Conservation (phyloP, 139 green algal species). For the Asterochloris erici region DNA sequence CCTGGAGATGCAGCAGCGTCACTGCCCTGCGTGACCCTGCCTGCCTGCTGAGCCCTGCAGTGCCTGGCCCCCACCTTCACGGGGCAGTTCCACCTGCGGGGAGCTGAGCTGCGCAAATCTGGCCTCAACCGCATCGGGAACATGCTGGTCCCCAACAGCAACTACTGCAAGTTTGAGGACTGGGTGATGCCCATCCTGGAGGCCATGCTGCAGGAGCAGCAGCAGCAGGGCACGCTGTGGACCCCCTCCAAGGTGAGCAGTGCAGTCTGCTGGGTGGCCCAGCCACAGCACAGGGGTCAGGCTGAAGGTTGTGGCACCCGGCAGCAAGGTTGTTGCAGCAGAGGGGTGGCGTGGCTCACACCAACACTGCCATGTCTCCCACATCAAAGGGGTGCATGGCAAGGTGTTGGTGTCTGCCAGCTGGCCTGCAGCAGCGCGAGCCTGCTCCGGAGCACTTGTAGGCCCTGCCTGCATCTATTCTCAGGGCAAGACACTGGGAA, state of each 20-base stretch:
- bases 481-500: too few relatives aligned
- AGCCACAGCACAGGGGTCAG: too few relatives aligned
- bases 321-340: not conserved
- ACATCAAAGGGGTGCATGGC: too few relatives aligned
- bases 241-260: constrained; percentile 81
- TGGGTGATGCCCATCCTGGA: constrained; percentile 98
- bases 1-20: too few relatives aligned
- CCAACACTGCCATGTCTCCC: too few relatives aligned
- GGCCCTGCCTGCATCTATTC: too few relatives aligned
- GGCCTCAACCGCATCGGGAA: constrained; percentile 98
- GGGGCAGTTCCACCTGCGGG: constrained; percentile 87
- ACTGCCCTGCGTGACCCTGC: too few relatives aligned
- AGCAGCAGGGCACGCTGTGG: constrained; percentile 77
- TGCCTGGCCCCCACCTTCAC: constrained; percentile 91
- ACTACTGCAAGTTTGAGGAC: constrained; percentile 99
- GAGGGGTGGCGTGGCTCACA: not conserved
- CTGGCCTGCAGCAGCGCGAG: not conserved
- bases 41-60: constrained; percentile 24
- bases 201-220: constrained; percentile 87
- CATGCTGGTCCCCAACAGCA: constrained; percentile 98
- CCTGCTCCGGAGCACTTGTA: not conserved
- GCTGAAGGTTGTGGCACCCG: not conserved
- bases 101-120: constrained; percentile 73
- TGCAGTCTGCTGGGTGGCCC: not conserved
- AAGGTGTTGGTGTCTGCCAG: not conserved